Conservation (phyloP, 2,329 filamentous ascomycete genomes). For the Spiromastix sp. region DNA sequence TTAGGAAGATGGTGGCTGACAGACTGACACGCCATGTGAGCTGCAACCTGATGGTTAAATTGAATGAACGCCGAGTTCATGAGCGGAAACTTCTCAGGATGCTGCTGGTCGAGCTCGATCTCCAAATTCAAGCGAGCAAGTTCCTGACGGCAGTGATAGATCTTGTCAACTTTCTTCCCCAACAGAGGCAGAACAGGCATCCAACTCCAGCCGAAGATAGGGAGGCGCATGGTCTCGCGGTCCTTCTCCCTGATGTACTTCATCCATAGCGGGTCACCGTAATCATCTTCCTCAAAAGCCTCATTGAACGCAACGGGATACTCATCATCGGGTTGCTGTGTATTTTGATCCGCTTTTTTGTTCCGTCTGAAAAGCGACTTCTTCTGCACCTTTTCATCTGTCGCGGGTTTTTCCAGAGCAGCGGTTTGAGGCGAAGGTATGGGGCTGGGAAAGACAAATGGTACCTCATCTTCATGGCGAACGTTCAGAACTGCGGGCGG, state of each 20-base stretch:
- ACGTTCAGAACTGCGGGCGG: conserved; percentile 14
- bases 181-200: conserved; percentile 68
- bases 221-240: conserved; percentile 72
- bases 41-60: conserved; percentile 94
- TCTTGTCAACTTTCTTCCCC: conserved; percentile 87
- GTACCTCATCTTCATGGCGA: conserved; percentile 24
- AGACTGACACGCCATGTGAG: conserved; percentile 95
- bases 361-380: conserved; percentile 1
- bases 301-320: conserved; percentile 57
- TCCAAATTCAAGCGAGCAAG: conserved; percentile 80
- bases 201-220: conserved; percentile 53
- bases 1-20: conserved; percentile 83
- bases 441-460: conserved; percentile 22
- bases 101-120: conserved; percentile 79
- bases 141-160: conserved; percentile 81
- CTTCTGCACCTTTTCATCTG: conserved; percentile 3
- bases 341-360: conserved; percentile 11
- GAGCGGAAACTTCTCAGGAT: conserved; percentile 74
- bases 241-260: conserved; percentile 73
- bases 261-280: conserved; percentile 63
- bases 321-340: conserved; percentile 19
- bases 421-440: conserved; percentile 14
- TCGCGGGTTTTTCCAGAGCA: conserved; percentile 7
- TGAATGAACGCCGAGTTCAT: conserved; percentile 98
- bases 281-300: conserved; percentile 51